Conservation (phyloP, 768 basidiomycete species). For the Infundibulicybe gibba region DNA sequence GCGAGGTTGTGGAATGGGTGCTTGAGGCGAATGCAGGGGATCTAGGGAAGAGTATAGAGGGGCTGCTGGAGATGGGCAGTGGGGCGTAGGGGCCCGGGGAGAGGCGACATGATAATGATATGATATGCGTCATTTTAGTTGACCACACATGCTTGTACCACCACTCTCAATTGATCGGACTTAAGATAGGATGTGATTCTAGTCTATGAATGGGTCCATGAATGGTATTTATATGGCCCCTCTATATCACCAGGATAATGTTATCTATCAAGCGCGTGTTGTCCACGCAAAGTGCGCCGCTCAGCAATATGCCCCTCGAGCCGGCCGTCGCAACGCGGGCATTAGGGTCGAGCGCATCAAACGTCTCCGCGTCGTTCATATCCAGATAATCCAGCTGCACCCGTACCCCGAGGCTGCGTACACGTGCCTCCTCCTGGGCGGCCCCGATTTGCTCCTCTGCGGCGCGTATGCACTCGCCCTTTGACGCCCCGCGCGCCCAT, state of each 20-base stretch:
- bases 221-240: too few relatives aligned
- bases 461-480: constrained; percentile 40
- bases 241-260: constrained; percentile 55
- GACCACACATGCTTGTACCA: too few relatives aligned
- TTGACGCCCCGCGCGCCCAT: constrained; percentile 53
- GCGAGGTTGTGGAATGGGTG: constrained; percentile 84
- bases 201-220: too few relatives aligned
- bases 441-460: constrained; percentile 40
- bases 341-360: constrained; percentile 49
- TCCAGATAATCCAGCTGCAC: constrained; percentile 82
- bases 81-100: constrained; percentile 27
- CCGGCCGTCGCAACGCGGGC: constrained; percentile 3
- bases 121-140: too few relatives aligned
- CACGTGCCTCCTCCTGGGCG: constrained; percentile 21
- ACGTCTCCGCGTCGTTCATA: constrained; percentile 78
- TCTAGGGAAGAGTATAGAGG: constrained; percentile 87
- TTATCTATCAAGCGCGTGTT: constrained; percentile 93
- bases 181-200: too few relatives aligned
- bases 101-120: too few relatives aligned
- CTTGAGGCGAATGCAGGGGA: constrained; percentile 88
- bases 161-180: too few relatives aligned
- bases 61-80: constrained; percentile 69
- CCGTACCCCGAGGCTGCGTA: constrained; percentile 37
- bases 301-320: constrained; percentile 57
- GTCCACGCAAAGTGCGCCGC: constrained; percentile 85